Evolutionary conservation across 2,329 filamentous ascomycete species (phyloP).

Genomic region (Gnomoniopsis sp.): DNA sequence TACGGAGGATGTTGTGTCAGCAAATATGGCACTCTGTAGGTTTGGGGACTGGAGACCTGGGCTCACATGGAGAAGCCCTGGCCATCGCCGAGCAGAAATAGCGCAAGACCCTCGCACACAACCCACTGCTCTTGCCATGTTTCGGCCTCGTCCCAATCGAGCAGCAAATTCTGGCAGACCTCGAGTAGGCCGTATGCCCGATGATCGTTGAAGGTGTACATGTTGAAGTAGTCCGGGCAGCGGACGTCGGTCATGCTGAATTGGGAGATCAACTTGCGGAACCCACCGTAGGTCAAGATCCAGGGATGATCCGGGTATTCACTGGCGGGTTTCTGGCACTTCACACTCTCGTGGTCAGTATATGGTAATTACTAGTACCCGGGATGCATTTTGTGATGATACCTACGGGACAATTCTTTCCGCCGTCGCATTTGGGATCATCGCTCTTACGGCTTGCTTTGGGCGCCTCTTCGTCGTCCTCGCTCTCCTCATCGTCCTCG

Average conservation of each 20-base stretch:
- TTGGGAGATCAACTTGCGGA: conserved; percentile 24
- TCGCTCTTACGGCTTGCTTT: neutral
- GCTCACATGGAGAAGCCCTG: conserved; percentile 21
- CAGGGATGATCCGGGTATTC: conserved; percentile 32
- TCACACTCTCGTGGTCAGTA: no score
- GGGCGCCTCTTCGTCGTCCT: neutral
- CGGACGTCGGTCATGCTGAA: conserved; percentile 23
- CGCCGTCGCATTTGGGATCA: neutral
- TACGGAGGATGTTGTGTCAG: conserved; percentile 11
- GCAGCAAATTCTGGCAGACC: conserved; percentile 38
- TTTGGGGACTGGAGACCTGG: no score
- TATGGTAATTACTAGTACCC: no score
- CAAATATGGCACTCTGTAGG: neutral
- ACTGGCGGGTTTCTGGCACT: conserved; percentile 27
- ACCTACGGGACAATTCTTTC: conserved; percentile 11
- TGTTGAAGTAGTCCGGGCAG: conserved; percentile 35
- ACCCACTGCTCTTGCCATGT: conserved; percentile 34
- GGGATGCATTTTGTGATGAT: no score
- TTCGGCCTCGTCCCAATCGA: conserved; percentile 30
- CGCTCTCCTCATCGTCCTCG: neutral
- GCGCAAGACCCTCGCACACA: conserved; percentile 34
- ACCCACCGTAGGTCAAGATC: conserved; percentile 28
- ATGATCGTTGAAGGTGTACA: conserved; percentile 43
- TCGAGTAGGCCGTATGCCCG: conserved; percentile 37
- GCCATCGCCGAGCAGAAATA: conserved; percentile 24